Evolutionary conservation across 2,329 filamentous ascomycete genomes (phyloP), one percentile per base, ranked within the genome.

Genomic region (Verticillium albo-atrum): DNA sequence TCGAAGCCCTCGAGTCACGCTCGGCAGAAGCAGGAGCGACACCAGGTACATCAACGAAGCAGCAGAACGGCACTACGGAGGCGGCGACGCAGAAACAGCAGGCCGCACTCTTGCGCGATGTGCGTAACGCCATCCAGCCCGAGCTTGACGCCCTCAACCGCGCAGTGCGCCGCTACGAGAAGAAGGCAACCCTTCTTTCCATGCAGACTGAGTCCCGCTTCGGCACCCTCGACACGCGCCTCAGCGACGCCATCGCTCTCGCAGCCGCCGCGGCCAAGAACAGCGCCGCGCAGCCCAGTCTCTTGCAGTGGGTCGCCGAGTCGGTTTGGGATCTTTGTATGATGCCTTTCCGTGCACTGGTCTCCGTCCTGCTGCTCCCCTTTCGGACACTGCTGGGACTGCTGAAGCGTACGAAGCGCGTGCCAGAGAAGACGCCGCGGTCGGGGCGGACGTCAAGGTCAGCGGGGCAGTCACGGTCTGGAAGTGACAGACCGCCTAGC

Each of bases 121-220:
- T 91, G 14, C 83, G 86, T 50, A 85, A 84, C 61, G 77, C 79
- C 28, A 79, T 94, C 12, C 89, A 92, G 65, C 89, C 91, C 0
- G 92, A 97, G 61, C 81, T 98, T 6, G 93, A 97, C 67, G 91
- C 92, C 0, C 78, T 98, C 32, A 95, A 92, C 67, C 88, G 94
- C 54, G 93, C 94, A 4, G 89, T 98, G 52, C 85, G 94, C 23
- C 87, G 92, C 35, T 97, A 97, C 68, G 94, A 98, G 76, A 97
- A 96, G 76, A 90, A 92, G 67, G 87, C 89, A 4, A 89, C 89
- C 0, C 79, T 93, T 7, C 83, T 92, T 28, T 83, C 90, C 10
- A 82, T 89, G 58, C 89, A 94, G 68, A 91, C 88, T 3, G 92
- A 97, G 64, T 83, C 87, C 9, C 85, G 89, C 26, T 84, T 97